Evolutionary conservation across 2,329 filamentous ascomycete genomes (phyloP).

Genomic region (Myriosclerotinia curreyana): DNA sequence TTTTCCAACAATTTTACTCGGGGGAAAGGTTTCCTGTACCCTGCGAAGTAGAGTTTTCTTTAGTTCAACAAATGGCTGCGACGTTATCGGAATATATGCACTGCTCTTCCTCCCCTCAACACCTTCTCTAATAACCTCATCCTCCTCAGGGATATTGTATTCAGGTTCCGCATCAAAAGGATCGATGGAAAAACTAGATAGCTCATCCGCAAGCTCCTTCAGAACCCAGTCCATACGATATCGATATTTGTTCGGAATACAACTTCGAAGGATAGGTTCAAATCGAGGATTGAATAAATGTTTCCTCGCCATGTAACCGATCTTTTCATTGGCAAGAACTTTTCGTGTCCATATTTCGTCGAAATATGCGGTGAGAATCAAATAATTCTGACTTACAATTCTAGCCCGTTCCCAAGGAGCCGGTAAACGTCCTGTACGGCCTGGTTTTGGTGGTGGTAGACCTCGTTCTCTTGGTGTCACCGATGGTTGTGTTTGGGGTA

Average conservation of each 20-base stretch:
- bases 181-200: background rate
- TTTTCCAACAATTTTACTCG: constrained; percentile 2
- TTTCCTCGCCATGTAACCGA: background rate
- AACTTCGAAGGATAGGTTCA: constrained; percentile 8
- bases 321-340: constrained; percentile 7
- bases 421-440: background rate
- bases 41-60: constrained; percentile 3
- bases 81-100: constrained; percentile 16
- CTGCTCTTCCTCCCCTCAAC: background rate
- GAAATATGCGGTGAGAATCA: constrained; percentile 12
- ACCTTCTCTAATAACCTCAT: too few species aligned
- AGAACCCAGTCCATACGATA: constrained; percentile 12
- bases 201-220: background rate
- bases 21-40: background rate
- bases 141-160: background rate
- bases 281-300: constrained; percentile 10
- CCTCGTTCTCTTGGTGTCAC: too few species aligned
- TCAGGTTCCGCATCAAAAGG: constrained; percentile 3
- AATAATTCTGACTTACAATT: background rate
- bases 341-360: constrained; percentile 12
- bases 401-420: constrained; percentile 2
- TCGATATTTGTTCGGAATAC: constrained; percentile 1
- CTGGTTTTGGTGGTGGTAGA: background rate
- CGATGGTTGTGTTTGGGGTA: too few species aligned
- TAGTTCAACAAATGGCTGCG: constrained; percentile 9